phyloP scores from a whole-genome alignment of 169 alveolate species.

The Cryptosporidium sp. region DNA sequence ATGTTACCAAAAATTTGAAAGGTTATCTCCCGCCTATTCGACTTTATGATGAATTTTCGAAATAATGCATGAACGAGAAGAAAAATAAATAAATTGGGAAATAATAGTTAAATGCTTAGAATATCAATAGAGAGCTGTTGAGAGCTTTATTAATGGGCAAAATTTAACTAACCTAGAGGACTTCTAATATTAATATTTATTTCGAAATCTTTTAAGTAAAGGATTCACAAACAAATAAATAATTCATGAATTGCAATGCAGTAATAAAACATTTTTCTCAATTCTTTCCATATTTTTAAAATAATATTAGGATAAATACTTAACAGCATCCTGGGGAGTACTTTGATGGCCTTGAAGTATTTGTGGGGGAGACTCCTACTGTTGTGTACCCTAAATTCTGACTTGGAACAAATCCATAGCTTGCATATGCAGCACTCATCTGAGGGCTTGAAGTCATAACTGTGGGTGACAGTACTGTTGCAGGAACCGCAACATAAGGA shows the following conservation, averaged over 20 bases:
- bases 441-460: slow-evolving; percentile 55
- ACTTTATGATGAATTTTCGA: neutral
- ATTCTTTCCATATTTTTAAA: neutral
- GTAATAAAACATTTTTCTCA: neutral
- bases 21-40: neutral
- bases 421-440: slow-evolving; percentile 39
- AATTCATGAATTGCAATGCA: neutral
- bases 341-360: slow-evolving; percentile 48
- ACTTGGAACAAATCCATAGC: slow-evolving; percentile 58
- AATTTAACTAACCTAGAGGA: neutral
- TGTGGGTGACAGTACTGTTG: slow-evolving; percentile 63
- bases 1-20: neutral
- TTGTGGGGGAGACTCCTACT: slow-evolving; percentile 26
- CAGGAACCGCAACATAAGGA: slow-evolving; percentile 36
- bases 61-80: neutral
- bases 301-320: neutral
- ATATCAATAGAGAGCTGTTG: neutral
- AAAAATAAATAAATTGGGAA: neutral
- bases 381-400: slow-evolving; percentile 2
- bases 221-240: neutral
- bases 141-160: neutral
- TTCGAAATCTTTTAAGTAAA: neutral
- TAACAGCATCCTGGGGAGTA: slow-evolving; percentile 68
- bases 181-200: neutral
- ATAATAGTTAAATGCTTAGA: neutral